Conservation (phyloP, 805 yeast genomes). For the Monosporozyma yasuniensis region DNA sequence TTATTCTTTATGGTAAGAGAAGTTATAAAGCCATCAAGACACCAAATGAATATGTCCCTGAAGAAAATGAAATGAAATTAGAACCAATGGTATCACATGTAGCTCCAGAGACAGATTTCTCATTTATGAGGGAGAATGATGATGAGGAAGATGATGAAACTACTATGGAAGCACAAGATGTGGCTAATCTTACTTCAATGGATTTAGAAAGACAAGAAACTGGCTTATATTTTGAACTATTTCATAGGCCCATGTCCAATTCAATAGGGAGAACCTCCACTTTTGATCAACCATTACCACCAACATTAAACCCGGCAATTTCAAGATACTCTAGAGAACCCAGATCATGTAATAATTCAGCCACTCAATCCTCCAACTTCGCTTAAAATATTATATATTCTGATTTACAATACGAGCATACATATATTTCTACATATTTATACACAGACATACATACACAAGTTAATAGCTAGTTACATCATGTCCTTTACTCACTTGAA, state of each 20-base stretch:
- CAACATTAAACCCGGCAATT: background rate
- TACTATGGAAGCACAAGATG: background rate
- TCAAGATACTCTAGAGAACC: background rate
- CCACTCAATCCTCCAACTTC: background rate
- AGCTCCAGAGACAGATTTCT: conserved; percentile 1
- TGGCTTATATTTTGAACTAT: background rate
- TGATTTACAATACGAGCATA: background rate
- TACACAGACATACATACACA: too few species aligned
- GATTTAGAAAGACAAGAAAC: background rate
- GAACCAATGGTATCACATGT: background rate
- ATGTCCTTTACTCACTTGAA: too few species aligned
- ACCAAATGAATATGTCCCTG: background rate
- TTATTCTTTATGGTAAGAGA: background rate
- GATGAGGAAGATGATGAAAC: background rate
- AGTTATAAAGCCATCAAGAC: background rate
- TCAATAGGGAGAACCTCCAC: background rate
- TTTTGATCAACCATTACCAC: background rate
- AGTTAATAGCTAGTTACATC: too few species aligned
- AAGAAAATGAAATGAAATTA: background rate
- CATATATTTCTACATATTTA: too few species aligned
- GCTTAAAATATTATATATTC: too few species aligned
- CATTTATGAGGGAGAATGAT: background rate
- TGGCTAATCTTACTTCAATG: background rate
- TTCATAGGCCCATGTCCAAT: background rate
- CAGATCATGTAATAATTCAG: background rate